Conservation (phyloP, 2,329 filamentous ascomycete species). For the Arthrobotrys megalospora region DNA sequence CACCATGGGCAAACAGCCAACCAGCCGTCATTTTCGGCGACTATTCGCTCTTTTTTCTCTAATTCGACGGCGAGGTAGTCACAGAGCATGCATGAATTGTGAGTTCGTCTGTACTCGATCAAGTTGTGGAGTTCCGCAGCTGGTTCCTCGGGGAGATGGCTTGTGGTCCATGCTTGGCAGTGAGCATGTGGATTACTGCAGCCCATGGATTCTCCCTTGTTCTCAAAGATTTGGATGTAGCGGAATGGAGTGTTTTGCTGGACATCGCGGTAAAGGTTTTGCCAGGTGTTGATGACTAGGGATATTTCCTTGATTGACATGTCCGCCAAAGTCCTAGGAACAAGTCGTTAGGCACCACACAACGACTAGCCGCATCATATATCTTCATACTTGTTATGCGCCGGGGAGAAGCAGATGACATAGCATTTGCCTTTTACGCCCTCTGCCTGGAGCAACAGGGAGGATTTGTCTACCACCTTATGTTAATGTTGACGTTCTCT, state of each 20-base stretch:
- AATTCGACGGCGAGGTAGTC: conserved; percentile 90
- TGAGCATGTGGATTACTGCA: conserved; percentile 99
- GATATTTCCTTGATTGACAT: conserved; percentile 83
- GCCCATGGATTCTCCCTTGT: conserved; percentile 97
- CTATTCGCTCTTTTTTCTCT: conserved; percentile 84
- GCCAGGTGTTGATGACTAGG: conserved; percentile 90
- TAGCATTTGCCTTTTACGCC: conserved; percentile 96
- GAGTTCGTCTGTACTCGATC: conserved; percentile 80
- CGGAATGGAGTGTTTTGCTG: conserved; percentile 82
- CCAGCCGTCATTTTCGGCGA: conserved; percentile 89
- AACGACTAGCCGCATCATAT: background rate
- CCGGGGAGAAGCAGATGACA: conserved; percentile 92
- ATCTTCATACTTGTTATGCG: conserved; percentile 78
- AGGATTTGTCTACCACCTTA: conserved; percentile 69
- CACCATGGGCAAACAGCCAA: conserved; percentile 95
- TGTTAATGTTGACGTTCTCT: background rate
- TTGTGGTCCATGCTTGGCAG: conserved; percentile 96
- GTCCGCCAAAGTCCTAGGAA: conserved; percentile 82
- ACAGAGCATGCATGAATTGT: conserved; percentile 81
- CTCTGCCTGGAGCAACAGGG: conserved; percentile 83
- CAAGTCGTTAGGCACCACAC: conserved; percentile 8
- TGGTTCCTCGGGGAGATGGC: conserved; percentile 89
- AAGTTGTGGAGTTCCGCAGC: conserved; percentile 83
- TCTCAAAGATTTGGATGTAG: conserved; percentile 99
- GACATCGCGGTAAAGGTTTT: conserved; percentile 85